Evolutionary conservation across 1,284 basidiomycete genomes (phyloP), one percentile per base, ranked within the genome.

Genomic region (Rhodotorula sp.): DNA sequence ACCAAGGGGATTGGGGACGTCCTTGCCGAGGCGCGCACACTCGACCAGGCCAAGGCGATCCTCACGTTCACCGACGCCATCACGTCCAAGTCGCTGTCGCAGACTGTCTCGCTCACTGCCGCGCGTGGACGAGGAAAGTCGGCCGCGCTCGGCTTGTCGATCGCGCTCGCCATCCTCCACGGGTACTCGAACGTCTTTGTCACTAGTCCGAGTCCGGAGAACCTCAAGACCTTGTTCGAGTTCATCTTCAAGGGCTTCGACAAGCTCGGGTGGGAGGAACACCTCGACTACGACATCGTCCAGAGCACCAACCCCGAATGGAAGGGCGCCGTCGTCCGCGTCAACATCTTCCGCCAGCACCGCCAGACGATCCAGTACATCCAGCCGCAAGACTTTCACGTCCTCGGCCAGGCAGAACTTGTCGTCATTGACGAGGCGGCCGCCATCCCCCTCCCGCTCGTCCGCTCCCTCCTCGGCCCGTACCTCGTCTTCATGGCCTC

Each of bases 151-250:
- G 96, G 96, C 62, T 84, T 99, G 55, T 91, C 93, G 1, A 92
- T 99, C 67, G 90, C 95, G 10, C 90, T 93, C 22, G 94, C 96
- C 2, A 84, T 99, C 29, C 91, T 90, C 1, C 91, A 97, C 78
- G 94, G 94, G 27, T 99, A 99, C 81, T 91, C 92, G 66, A 99
- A 99, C 81, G 93, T 99, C 72, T 99, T 99, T 79, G 93, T 99
- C 60, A 99, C 96, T 8, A 94, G 91, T 78, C 96, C 96, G 2
- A 93, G 90, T 78, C 96, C 96, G 2, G 95, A 98, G 81, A 99
- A 99, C 81, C 83, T 99, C 82, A 94, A 91, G 82, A 99, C 95
- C 0, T 80, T 98, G n/a, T 99, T 98, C 79, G 93, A 98, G 75
- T 99, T 99, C 79, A 86, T 98, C 55, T 96, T 98, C 85, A 97